A percentile compares a stretch with the other conserved stretches of the same genome.
These are phyloP conservation scores for Diaporthe nobilis DNA, from an alignment of 2,329 filamentous ascomycete species.

Conservation along the genomic window DNA sequence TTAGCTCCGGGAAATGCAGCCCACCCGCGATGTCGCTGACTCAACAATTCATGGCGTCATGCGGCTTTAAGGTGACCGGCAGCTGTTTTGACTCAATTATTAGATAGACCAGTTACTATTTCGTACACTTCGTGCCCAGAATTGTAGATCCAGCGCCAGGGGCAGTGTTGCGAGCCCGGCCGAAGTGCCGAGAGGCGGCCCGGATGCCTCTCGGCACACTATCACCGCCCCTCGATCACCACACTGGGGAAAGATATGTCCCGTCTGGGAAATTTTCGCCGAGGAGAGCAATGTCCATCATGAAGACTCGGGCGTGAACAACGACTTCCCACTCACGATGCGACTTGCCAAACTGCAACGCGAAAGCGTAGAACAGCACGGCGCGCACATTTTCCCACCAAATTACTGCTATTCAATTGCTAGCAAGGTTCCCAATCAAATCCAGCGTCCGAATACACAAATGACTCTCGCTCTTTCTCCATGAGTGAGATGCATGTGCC, in stretches of 20 bases:
- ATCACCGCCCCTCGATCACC: background rate
- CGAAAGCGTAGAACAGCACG: background rate
- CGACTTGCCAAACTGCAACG: background rate
- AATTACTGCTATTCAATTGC: no score
- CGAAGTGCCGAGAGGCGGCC: background rate
- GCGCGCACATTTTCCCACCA: background rate
- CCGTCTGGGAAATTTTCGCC: background rate
- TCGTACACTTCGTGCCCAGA: background rate
- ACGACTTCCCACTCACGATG: background rate
- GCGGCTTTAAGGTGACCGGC: background rate
- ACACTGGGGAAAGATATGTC: background rate
- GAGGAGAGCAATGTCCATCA: background rate
- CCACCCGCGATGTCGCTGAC: slow-evolving; percentile 11
- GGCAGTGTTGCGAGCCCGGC: background rate
- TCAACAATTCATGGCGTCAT: slow-evolving; percentile 25
- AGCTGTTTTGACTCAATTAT: background rate
- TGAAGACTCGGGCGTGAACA: background rate
- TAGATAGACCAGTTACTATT: background rate
- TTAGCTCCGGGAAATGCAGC: slow-evolving; percentile 7
- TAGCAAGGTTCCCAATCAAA: background rate
- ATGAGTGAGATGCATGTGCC: no score
- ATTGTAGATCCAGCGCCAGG: background rate
- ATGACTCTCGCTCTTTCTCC: no score
- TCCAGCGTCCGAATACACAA: no score
- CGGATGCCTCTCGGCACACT: background rate